Base-by-base conservation (phyloP, 495 filamentous ascomycete species). In the Hypoxylon fuscum region DNA sequence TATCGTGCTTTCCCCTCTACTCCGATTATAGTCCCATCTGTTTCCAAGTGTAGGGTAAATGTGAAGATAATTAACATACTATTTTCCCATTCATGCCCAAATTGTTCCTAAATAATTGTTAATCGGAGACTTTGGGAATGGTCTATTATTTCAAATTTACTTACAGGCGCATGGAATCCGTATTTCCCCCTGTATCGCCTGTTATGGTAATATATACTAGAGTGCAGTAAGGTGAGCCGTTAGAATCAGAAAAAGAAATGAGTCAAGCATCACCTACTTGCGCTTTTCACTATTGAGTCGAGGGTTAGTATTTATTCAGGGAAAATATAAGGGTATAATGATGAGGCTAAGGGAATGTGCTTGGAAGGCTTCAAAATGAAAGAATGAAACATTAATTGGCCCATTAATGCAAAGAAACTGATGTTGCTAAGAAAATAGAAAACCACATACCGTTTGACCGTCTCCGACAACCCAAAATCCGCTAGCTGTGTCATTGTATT, bases 31-130 rank as follows among this genome's bases (percentile, higher is more conserved):
- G n/a, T n/a, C n/a, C n/a, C n/a, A n/a, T n/a, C n/a, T n/a, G n/a
- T n/a, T n/a, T n/a, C n/a, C n/a, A n/a, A n/a, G n/a, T n/a, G n/a
- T n/a, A n/a, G n/a, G n/a, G n/a, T n/a, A n/a, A n/a, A n/a, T n/a
- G 41, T 3, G 17, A 10, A n/a, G 5, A 38, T 4, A 27, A 34
- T 8, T 5, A 46, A 49, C 58, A 17, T 54, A 61, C 58, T 10
- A 8, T 17, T 7, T 1, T 70, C 53, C 68, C 68, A 70, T 7
- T 70, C 63, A 1, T 17, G n/a, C 1, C 47, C 56, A 29, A 70
- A 70, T 55, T 22, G 18, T 38, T 70, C 68, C 68, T 70, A 27
- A 3, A 38, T 15, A 0, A 35, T 12, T n/a, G 15, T 66, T 18
- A 63, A 34, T 11, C 5, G 1, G 1, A 10, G 10, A n/a, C 12